Percentiles rank a stretch among this genome's conserved stretches.
These are phyloP conservation scores for Xylariales sp. DNA, from an alignment of 2,329 filamentous ascomycete species.

Conservation along the genomic window DNA sequence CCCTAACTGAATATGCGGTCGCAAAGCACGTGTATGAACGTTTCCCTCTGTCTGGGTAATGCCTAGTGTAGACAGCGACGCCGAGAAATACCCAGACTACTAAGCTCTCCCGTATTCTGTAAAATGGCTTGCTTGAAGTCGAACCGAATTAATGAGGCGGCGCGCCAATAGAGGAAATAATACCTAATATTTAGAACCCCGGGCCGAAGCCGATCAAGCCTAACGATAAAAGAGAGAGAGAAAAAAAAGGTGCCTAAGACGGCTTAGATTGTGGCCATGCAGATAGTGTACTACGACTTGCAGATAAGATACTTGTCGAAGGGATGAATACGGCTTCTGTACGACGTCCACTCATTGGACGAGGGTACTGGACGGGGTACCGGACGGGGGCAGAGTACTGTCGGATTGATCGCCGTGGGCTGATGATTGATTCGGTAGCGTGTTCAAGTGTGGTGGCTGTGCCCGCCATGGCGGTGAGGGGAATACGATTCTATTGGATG, in stretches of 20 bases:
- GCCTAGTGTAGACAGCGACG: conserved; percentile 8
- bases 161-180: conserved; percentile 2
- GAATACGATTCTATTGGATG: conserved; percentile 11
- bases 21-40: conserved; percentile 15
- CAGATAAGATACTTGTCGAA: background rate
- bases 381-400: background rate
- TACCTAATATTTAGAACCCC: background rate
- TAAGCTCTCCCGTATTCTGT: conserved; percentile 1
- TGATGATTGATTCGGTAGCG: conserved; percentile 2
- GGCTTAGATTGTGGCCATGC: conserved; percentile 23
- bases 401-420: background rate
- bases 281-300: background rate
- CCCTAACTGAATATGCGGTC: background rate
- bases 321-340: background rate
- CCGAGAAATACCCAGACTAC: conserved; percentile 19
- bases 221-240: background rate
- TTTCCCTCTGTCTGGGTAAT: conserved; percentile 6
- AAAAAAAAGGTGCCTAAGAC: background rate
- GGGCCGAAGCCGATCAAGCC: background rate
- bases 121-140: background rate
- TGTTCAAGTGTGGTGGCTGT: conserved; percentile 21
- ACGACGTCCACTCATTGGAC: no score
- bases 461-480: conserved; percentile 16
- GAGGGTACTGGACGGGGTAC: no score
- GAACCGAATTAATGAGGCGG: background rate